A percentile compares a stretch with the other conserved stretches of the same genome.
Conservation (phyloP, 1,284 basidiomycete species). For the Apiotrichum akiyoshidainum region DNA sequence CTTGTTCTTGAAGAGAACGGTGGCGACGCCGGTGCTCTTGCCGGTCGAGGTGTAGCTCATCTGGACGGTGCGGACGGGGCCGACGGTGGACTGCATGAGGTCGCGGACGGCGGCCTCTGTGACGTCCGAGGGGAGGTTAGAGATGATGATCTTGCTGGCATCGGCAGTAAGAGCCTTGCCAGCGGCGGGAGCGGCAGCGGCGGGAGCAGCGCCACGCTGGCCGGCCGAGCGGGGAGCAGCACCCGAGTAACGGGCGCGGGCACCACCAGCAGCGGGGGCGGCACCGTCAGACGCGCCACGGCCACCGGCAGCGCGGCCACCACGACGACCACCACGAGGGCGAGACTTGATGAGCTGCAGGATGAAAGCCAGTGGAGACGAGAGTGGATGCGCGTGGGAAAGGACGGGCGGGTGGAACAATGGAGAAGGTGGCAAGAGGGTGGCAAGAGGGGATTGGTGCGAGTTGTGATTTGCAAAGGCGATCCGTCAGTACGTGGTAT, state of each 20-base stretch:
- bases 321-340: slow-evolving; percentile 53
- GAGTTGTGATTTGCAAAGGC: neutral
- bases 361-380: neutral
- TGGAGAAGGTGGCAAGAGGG: neutral
- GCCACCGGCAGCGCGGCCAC: slow-evolving; percentile 48
- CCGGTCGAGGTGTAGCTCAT: slow-evolving; percentile 83
- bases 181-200: slow-evolving; percentile 40
- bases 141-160: slow-evolving; percentile 91
- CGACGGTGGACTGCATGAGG: slow-evolving; percentile 86
- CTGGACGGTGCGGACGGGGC: slow-evolving; percentile 75
- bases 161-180: slow-evolving; percentile 51
- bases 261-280: slow-evolving; percentile 39
- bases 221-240: slow-evolving; percentile 23
- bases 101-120: slow-evolving; percentile 93
- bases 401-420: neutral
- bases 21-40: slow-evolving; percentile 83
- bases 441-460: slow-evolving; percentile 3
- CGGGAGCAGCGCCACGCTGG: slow-evolving; percentile 16
- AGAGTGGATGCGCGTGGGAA: neutral
- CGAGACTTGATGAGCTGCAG: slow-evolving; percentile 67
- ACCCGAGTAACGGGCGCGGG: slow-evolving; percentile 56
- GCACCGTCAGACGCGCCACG: slow-evolving; percentile 25
- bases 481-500: slow-evolving; percentile 13
- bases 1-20: slow-evolving; percentile 78
- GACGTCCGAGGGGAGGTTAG: slow-evolving; percentile 91